Evolutionary conservation across 108 stramenopile genomes (phyloP).

Genomic region (Chaetoceros tenuissimus): DNA sequence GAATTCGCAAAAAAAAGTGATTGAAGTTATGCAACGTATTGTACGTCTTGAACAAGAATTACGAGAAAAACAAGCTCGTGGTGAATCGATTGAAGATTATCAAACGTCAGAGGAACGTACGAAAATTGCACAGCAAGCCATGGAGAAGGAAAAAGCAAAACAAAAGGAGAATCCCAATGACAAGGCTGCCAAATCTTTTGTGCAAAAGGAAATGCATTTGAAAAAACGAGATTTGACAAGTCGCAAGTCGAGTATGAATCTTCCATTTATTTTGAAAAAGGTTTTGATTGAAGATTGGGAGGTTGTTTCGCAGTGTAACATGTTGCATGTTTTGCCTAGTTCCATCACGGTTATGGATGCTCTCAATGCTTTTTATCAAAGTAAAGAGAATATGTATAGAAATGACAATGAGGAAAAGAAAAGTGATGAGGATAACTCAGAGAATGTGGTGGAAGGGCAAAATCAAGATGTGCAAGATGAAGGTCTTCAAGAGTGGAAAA

Average conservation of each 20-base stretch:
- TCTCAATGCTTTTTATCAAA: conserved; percentile 38
- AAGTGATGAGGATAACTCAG: conserved; percentile 12
- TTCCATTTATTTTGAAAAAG: conserved; percentile 59
- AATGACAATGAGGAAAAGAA: conserved; percentile 5
- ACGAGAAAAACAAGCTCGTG: conserved; percentile 1
- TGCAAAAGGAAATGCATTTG: conserved; percentile 26
- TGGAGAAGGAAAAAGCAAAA: background rate
- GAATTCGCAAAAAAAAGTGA: conserved; percentile 21
- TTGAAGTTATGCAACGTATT: conserved; percentile 16
- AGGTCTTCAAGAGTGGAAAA: conserved; percentile 50
- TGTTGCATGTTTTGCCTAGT: conserved; percentile 47
- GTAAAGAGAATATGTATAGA: conserved; percentile 10
- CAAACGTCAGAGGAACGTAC: conserved; percentile 4
- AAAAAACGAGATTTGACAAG: conserved; percentile 12
- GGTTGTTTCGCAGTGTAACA: conserved; percentile 54
- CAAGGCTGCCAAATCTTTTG: conserved; percentile 35
- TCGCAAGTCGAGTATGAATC: conserved; percentile 1
- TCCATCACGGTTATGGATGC: conserved; percentile 39
- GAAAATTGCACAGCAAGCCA: background rate
- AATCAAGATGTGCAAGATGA: too few relatives aligned
- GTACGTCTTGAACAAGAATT: conserved; percentile 17
- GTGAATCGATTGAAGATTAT: conserved; percentile 4
- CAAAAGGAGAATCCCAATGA: background rate
- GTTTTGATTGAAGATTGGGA: conserved; percentile 78
- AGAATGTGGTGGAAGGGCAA: conserved; percentile 9